Base-by-base conservation (phyloP, 2,329 filamentous ascomycete genomes). In the Tympanopsis confertula region DNA sequence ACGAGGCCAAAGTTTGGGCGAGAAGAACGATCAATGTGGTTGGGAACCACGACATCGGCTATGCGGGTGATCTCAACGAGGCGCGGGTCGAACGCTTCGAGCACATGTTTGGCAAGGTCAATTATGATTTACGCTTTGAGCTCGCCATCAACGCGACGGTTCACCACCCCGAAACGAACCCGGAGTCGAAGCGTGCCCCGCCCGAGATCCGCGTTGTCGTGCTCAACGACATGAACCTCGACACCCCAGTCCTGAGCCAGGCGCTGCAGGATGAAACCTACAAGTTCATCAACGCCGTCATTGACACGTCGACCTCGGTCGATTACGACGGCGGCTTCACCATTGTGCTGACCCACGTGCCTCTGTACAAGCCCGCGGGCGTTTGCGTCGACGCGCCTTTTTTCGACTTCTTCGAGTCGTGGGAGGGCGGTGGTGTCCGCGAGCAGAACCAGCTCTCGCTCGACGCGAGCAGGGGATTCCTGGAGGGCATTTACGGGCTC, bases 21-120 rank as follows among this genome's bases (percentile, higher is more conserved):
- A 70, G 66, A 29, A 74, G 82, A 39, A 69, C 95, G 44, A 86
- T 98, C 54, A 93, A 94, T 47, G 76, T 96, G 19, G 87, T 79
- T 0, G 91, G 91, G 1, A 98, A 98, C 52, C 91, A 98, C 54
- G 91, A 98, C 56, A 80, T 98, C 51, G 91, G 91, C 22, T 98
- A 98, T 55, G 86, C 88, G 0, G 91, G 91, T 3, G 91, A 98
- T 56, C 70, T 96, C 43, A 86, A 82, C 29, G 62, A 69, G n/a
- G 68, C 76, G 43, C 76, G 87, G 3, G 67, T 95, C 39, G 66
- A 74, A 19, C 74, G 91, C 1, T 98, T 96, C 53, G 87, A 94
- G 59, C 68, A 71, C 17, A 72, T 74, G 2, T 98, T 94, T 62
- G 91, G 91, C 40, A 84, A 78, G 45, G 77, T 84, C 14, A 94